phyloP scores from a whole-genome alignment of 169 alveolate genomes.

The Prorocentrum cordatum region DNA sequence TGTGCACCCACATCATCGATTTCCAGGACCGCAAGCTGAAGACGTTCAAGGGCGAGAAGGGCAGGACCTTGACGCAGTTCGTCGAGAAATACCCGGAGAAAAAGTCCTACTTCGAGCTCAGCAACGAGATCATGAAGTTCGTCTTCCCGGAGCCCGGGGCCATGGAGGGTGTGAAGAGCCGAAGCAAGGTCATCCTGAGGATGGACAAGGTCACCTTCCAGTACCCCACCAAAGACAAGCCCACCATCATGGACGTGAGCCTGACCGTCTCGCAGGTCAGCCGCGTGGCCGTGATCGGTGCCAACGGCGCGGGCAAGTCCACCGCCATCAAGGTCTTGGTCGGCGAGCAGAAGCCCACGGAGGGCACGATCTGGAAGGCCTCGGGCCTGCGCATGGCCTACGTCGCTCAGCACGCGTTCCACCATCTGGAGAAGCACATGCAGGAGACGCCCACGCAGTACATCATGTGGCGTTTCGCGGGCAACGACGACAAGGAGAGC shows the following conservation, averaged over 20 bases:
- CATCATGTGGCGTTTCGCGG: constrained; percentile 73
- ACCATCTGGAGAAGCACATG: constrained; percentile 71
- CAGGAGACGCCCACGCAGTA: constrained; percentile 63
- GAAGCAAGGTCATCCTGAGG: constrained; percentile 56
- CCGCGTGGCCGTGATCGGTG: constrained; percentile 72
- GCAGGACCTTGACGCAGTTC: constrained; percentile 46
- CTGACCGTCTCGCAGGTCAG: constrained; percentile 64
- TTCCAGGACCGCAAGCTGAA: constrained; percentile 61
- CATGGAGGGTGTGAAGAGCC: constrained; percentile 68
- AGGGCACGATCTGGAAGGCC: constrained; percentile 66
- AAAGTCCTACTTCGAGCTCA: constrained; percentile 55
- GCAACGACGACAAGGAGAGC: constrained; percentile 69
- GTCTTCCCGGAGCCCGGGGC: constrained; percentile 64
- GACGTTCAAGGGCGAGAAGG: constrained; percentile 67
- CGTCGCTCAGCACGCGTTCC: constrained; percentile 73
- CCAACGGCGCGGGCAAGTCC: constrained; percentile 73
- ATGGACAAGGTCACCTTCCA: not conserved
- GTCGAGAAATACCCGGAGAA: constrained; percentile 68
- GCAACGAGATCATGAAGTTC: constrained; percentile 59
- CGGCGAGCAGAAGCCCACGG: constrained; percentile 68
- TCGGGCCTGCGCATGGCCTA: constrained; percentile 71
- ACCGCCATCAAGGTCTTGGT: constrained; percentile 70
- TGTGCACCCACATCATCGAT: constrained; percentile 69
- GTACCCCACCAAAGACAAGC: constrained; percentile 17
- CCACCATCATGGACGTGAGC: constrained; percentile 68